Evolutionary conservation across 306 rosid species (phyloP).

Genomic region (Oxytropis ochrocephala): DNA sequence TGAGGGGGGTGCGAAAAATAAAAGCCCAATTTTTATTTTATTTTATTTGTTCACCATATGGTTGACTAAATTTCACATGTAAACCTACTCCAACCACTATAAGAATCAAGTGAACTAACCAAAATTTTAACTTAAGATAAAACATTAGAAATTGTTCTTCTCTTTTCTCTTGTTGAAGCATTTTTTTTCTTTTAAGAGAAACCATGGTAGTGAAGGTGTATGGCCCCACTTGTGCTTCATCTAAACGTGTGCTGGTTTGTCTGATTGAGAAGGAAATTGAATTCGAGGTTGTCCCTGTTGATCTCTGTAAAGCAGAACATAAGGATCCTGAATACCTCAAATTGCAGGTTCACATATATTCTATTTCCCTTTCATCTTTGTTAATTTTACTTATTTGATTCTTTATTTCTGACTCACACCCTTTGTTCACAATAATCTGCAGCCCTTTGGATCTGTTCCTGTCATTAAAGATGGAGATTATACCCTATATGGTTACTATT

Average conservation of each 20-base stretch:
- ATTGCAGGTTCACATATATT: conserved; percentile 28
- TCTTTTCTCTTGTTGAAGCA: background rate
- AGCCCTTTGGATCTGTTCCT: conserved; percentile 43
- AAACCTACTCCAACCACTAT: background rate
- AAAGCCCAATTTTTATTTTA: no score
- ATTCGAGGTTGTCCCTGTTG: conserved; percentile 34
- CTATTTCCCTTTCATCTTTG: background rate
- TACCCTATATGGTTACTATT: conserved; percentile 28
- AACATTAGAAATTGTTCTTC: background rate
- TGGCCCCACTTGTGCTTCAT: conserved; percentile 31
- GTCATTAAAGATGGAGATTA: conserved; percentile 47
- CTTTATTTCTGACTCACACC: background rate
- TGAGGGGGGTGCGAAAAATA: no score
- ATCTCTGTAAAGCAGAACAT: conserved; percentile 22
- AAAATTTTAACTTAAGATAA: background rate
- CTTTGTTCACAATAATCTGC: background rate
- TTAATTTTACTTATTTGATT: background rate
- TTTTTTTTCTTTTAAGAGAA: background rate
- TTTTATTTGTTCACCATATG: background rate
- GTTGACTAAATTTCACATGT: background rate
- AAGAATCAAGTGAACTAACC: background rate
- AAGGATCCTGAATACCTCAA: conserved; percentile 38
- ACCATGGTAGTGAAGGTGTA: conserved; percentile 45
- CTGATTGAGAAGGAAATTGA: conserved; percentile 36
- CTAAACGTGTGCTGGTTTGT: conserved; percentile 33